Percentiles rank a stretch among this genome's conserved stretches.
phyloP scores from a whole-genome alignment of 805 yeast genomes.

The Nakazawaea ernobii region DNA sequence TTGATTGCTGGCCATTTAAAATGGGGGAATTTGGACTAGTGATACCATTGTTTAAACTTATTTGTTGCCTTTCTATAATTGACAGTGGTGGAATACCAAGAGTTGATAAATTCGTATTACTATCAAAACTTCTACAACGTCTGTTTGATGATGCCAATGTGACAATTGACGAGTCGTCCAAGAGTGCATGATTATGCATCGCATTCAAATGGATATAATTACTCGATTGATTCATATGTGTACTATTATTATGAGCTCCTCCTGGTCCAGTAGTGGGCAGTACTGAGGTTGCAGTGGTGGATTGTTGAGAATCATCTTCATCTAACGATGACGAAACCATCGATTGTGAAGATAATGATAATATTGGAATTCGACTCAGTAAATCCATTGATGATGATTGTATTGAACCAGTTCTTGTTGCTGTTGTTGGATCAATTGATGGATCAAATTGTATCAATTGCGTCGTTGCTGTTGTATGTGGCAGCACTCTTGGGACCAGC shows the following conservation, averaged over 20 bases:
- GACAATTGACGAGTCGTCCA: constrained; percentile 26
- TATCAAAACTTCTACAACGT: constrained; percentile 29
- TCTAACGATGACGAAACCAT: constrained; percentile 1
- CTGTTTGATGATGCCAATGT: constrained; percentile 29
- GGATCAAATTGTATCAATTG: constrained; percentile 2
- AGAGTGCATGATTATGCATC: constrained; percentile 4
- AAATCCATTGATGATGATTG: constrained; percentile 1
- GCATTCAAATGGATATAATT: constrained; percentile 8
- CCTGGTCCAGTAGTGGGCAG: constrained; percentile 30
- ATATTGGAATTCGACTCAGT: constrained; percentile 9
- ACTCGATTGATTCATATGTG: neutral
- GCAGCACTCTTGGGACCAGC: neutral
- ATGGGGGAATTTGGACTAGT: constrained; percentile 6
- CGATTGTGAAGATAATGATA: constrained; percentile 9
- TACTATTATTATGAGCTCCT: neutral
- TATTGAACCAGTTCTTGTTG: neutral
- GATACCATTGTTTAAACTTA: neutral
- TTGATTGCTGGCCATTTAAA: neutral
- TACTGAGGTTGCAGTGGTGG: constrained; percentile 46
- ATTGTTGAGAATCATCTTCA: constrained; percentile 13
- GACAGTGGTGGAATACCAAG: constrained; percentile 73
- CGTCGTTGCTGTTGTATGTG: neutral
- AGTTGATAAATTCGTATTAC: constrained; percentile 55
- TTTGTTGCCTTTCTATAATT: constrained; percentile 43
- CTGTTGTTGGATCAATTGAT: neutral